Evolutionary conservation across 2,329 filamentous ascomycete species (phyloP).

Genomic region (Mycocentrospora acerina): DNA sequence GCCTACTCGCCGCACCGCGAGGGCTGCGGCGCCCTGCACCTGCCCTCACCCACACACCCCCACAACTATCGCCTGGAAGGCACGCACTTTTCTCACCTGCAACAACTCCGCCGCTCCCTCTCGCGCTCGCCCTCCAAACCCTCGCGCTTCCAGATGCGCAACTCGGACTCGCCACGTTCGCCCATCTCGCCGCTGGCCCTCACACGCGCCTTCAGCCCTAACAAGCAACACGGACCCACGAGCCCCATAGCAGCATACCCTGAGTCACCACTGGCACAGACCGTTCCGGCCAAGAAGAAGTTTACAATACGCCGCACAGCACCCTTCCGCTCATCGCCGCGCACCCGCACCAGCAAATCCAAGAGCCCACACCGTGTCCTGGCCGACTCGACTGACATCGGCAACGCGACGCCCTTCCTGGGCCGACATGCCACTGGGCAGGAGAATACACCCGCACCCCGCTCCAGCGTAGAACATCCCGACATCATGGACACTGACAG

Average conservation of each 20-base stretch:
- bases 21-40: constrained; percentile 73
- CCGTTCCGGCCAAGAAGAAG: constrained; percentile 62
- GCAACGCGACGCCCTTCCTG: constrained; percentile 63
- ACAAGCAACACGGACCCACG: constrained; percentile 48
- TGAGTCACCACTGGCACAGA: constrained; percentile 58
- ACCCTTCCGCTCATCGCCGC: constrained; percentile 58
- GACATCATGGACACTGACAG: constrained; percentile 40
- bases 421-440: constrained; percentile 52
- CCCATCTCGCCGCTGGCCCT: constrained; percentile 48
- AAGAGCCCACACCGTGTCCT: constrained; percentile 78
- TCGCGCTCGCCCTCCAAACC: constrained; percentile 90
- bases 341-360: constrained; percentile 65
- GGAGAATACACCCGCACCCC: constrained; percentile 43
- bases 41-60: constrained; percentile 73
- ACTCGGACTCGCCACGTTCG: constrained; percentile 44
- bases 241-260: constrained; percentile 54
- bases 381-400: constrained; percentile 68
- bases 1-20: constrained; percentile 54
- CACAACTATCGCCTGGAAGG: constrained; percentile 81
- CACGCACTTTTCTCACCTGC: constrained; percentile 67
- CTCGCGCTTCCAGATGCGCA: constrained; percentile 66
- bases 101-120: constrained; percentile 81
- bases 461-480: constrained; percentile 24
- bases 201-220: constrained; percentile 49
- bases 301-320: constrained; percentile 52